Evolutionary conservation across 805 yeast species (phyloP).

Genomic region (Nakazawaea wickerhamii): DNA sequence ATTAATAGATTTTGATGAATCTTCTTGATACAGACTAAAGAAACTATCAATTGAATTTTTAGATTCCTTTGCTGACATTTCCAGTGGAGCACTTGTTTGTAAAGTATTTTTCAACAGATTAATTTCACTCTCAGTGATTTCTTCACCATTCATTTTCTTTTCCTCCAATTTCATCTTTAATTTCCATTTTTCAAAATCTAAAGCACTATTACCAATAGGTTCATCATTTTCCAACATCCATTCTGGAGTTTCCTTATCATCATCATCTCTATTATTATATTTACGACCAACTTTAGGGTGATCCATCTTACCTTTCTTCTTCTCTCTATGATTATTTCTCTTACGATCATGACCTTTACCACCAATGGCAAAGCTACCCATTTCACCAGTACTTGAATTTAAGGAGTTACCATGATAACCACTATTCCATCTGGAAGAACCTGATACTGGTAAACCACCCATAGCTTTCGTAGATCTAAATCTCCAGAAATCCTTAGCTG

Average conservation of each 20-base stretch:
- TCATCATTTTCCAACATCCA: conserved; percentile 34
- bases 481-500: conserved; percentile 47
- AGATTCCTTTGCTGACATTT: neutral
- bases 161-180: conserved; percentile 47
- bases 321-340: conserved; percentile 11
- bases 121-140: conserved; percentile 23
- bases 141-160: conserved; percentile 39
- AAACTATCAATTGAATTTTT: conserved; percentile 39
- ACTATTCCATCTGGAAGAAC: conserved; percentile 18
- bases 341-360: conserved; percentile 13
- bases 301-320: conserved; percentile 11
- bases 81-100: conserved; percentile 1
- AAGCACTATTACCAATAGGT: conserved; percentile 43
- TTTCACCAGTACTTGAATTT: conserved; percentile 14
- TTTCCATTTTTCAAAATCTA: conserved; percentile 59
- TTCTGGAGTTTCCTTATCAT: conserved; percentile 29
- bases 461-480: conserved; percentile 20
- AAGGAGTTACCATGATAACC: conserved; percentile 6
- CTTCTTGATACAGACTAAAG: conserved; percentile 29
- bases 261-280: conserved; percentile 20
- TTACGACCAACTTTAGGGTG: conserved; percentile 17
- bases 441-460: neutral
- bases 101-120: conserved; percentile 14
- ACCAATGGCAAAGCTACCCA: conserved; percentile 11
- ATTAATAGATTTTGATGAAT: neutral